Percentiles rank a stretch among this genome's conserved stretches.
phyloP scores from a whole-genome alignment of 768 basidiomycete species.

The Lactarius tabidus region DNA sequence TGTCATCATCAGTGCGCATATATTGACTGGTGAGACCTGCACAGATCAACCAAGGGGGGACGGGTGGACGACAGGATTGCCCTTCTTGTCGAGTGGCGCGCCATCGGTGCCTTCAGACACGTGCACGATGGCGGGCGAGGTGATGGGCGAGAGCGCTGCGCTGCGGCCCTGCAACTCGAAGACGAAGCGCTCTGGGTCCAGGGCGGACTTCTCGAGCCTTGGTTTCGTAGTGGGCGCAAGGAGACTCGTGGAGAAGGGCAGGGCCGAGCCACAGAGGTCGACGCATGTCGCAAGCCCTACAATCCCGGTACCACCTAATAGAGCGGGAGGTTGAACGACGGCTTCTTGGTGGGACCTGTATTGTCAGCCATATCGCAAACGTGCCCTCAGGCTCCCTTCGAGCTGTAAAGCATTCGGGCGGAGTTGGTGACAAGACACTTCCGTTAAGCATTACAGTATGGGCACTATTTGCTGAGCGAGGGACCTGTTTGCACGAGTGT shows the following conservation, averaged over 20 bases:
- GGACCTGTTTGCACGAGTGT: too few relatives aligned
- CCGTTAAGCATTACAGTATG: too few relatives aligned
- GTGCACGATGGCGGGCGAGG: constrained; percentile 76
- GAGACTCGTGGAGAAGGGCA: constrained; percentile 18
- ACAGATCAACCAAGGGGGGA: too few relatives aligned
- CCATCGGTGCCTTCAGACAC: constrained; percentile 52
- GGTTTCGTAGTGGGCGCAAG: constrained; percentile 28
- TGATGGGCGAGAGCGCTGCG: constrained; percentile 71
- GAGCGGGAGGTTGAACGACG: constrained; percentile 43
- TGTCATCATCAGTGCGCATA: too few relatives aligned
- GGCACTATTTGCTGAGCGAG: too few relatives aligned
- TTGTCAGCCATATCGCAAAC: too few relatives aligned
- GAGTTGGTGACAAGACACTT: too few relatives aligned
- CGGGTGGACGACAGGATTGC: too few relatives aligned
- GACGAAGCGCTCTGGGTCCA: constrained; percentile 71
- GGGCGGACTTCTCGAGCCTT: constrained; percentile 58
- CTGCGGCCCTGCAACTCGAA: constrained; percentile 79
- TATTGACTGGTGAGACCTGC: too few relatives aligned
- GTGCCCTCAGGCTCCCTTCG: too few relatives aligned
- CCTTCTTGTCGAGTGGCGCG: constrained; percentile 62
- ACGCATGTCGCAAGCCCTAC: constrained; percentile 40
- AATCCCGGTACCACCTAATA: constrained; percentile 43
- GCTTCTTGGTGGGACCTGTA: constrained; percentile 37
- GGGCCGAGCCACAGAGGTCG: constrained; percentile 42
- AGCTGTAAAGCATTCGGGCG: too few relatives aligned